Evolutionary conservation across 495 filamentous ascomycete species (phyloP), one percentile per base, ranked within the genome.

Genomic region (Penicillium pancosmium): DNA sequence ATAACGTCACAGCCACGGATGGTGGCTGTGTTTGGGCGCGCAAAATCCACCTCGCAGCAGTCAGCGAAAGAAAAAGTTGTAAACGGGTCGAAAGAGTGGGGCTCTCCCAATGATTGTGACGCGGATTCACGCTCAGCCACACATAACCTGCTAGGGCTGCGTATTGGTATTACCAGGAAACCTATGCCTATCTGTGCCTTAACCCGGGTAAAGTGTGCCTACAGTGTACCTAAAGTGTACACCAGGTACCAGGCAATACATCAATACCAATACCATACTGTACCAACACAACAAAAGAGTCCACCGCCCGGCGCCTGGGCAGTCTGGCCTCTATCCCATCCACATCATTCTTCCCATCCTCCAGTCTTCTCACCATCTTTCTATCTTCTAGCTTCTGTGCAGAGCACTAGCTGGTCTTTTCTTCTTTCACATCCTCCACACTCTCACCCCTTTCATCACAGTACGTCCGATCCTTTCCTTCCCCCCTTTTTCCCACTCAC

Each of bases 401-500:
- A 50, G 54, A 54, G 66, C 61, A 57, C 52, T 57, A 59, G 62
- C 67, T 64, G 50, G 51, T 51, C 41, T 65, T 60, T 35, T 43
- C 61, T 60, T 61, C 35, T n/a, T 54, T 23, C 35, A 40, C 51
- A 16, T 10, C 34, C 38, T 13, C 36, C 52, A 55, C 5, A 55
- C 40, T 4, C 11, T 23, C 35, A 15, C 49, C 27, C n/a, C 19
- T 51, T 62, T 63, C 55, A 25, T 61, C 65, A 77, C 64, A 67
- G 74, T 77, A 74, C 56, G 74, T 21, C 41, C 1, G 41, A 44
- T 16, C 41, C 41, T 66, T 61, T 65, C 71, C 66, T 68, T 64
- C 69, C 66, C 68, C 72, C 72, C 69, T 71, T 74, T 72, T 71
- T 66, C 56, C 56, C 34, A 35, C 55, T 40, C 56, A 56, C 50